Percentiles rank a stretch among this genome's conserved stretches.
Evolutionary conservation across 306 rosid genomes (phyloP).

Genomic region (Arachis stenosperma): DNA sequence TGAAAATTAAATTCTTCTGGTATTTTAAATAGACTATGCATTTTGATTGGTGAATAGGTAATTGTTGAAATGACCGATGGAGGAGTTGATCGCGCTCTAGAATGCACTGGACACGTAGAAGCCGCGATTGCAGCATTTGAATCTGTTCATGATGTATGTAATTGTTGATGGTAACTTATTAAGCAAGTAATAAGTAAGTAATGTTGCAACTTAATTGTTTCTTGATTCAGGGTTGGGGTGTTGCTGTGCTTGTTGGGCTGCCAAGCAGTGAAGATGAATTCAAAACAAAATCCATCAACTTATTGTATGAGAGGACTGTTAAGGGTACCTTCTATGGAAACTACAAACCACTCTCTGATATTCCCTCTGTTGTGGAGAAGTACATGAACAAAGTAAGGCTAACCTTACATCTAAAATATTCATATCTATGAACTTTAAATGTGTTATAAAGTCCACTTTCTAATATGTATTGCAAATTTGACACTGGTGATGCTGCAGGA

Average conservation of each 20-base stretch:
- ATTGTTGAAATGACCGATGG: slow-evolving; percentile 66
- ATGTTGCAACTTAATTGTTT: background rate
- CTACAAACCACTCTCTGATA: slow-evolving; percentile 60
- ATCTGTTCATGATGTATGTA: slow-evolving; percentile 64
- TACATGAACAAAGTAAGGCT: slow-evolving; percentile 46
- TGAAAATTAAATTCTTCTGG: too few species aligned
- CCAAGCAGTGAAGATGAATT: slow-evolving; percentile 58
- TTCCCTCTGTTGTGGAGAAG: slow-evolving; percentile 60
- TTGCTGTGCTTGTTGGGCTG: slow-evolving; percentile 68
- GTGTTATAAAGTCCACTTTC: background rate
- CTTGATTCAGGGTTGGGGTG: slow-evolving; percentile 65
- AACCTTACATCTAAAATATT: background rate
- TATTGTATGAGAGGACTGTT: slow-evolving; percentile 60
- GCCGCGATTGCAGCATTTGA: slow-evolving; percentile 68
- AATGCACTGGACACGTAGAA: slow-evolving; percentile 64
- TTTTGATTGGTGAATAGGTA: slow-evolving; percentile 41
- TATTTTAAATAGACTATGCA: too few species aligned
- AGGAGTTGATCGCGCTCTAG: slow-evolving; percentile 67
- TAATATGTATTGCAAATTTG: background rate
- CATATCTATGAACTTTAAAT: background rate
- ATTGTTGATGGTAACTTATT: background rate
- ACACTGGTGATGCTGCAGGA: slow-evolving; percentile 38
- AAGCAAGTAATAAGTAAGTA: background rate
- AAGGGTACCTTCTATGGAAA: slow-evolving; percentile 73
- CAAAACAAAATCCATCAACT: slow-evolving; percentile 55